Conservation (phyloP, 257 asterid genomes). For the Fraxinus quadrangulata region DNA sequence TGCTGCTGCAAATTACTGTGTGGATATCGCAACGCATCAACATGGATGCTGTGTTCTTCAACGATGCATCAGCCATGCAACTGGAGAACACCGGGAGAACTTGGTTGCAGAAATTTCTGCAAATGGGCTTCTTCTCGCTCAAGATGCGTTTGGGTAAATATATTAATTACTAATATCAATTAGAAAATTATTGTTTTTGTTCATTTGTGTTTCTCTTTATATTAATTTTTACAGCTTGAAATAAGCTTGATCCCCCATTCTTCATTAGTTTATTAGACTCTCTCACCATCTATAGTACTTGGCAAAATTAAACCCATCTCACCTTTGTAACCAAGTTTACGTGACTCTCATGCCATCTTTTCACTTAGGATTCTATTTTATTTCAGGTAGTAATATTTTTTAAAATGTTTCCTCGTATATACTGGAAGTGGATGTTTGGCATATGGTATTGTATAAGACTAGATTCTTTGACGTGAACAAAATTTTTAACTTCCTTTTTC, state of each 20-base stretch:
- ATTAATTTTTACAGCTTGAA: not conserved
- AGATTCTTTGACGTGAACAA: not conserved
- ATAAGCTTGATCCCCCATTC: slow-evolving; percentile 5
- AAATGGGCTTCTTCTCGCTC: slow-evolving; percentile 81
- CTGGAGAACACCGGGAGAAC: slow-evolving; percentile 67
- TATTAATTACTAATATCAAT: not conserved
- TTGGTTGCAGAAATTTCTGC: slow-evolving; percentile 68
- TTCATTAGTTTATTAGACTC: not conserved
- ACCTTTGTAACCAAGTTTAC: not conserved
- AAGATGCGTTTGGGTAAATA: slow-evolving; percentile 90
- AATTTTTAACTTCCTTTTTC: not conserved
- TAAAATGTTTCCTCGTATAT: not conserved
- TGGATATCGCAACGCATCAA: slow-evolving; percentile 90
- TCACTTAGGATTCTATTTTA: not conserved
- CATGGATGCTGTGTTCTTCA: slow-evolving; percentile 96
- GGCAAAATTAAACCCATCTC: not conserved
- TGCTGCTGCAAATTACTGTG: slow-evolving; percentile 86
- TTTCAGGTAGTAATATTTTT: not conserved
- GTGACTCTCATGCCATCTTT: not conserved
- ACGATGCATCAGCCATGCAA: slow-evolving; percentile 74
- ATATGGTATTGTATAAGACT: not conserved
- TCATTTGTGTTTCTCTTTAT: slow-evolving; percentile 5
- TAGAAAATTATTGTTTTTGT: not conserved
- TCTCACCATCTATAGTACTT: not conserved
- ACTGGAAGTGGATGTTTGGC: not conserved